Conservation (phyloP, 2,329 filamentous ascomycete species). For the Pezizomycotina sp. region DNA sequence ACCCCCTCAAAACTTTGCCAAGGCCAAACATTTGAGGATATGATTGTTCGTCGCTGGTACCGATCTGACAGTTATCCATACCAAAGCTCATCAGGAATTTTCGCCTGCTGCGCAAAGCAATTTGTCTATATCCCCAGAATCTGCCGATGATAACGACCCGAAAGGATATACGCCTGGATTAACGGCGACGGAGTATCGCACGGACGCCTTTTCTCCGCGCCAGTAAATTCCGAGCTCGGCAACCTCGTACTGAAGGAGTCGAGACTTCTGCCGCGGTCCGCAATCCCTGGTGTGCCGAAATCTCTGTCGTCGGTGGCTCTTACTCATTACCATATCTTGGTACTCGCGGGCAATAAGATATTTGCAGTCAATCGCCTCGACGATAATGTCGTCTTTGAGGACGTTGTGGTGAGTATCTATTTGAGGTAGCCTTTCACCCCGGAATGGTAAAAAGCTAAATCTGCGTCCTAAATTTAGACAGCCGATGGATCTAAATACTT, state of each 20-base stretch:
- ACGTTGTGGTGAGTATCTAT: conserved; percentile 46
- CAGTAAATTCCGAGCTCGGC: conserved; percentile 48
- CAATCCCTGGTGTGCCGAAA: conserved; percentile 45
- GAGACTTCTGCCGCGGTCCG: conserved; percentile 56
- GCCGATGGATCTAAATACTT: conserved; percentile 63
- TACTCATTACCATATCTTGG: conserved; percentile 85
- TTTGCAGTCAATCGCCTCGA: conserved; percentile 77
- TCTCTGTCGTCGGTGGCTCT: conserved; percentile 64
- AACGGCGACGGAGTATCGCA: conserved; percentile 74
- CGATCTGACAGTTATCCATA: not conserved
- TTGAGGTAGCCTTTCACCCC: not conserved
- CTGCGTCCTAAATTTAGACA: conserved; percentile 4
- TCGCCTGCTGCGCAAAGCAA: conserved; percentile 21
- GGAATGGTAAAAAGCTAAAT: no score
- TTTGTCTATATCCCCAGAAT: conserved; percentile 24
- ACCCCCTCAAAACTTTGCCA: not conserved
- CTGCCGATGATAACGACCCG: conserved; percentile 39
- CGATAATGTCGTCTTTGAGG: conserved; percentile 71
- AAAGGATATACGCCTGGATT: conserved; percentile 79
- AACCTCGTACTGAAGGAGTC: conserved; percentile 61
- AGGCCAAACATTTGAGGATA: no score
- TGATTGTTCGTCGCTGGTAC: conserved; percentile 7
- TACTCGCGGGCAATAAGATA: conserved; percentile 64
- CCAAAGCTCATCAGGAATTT: conserved; percentile 21
- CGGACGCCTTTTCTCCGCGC: conserved; percentile 53